Evolutionary conservation across 176 grass and related monocot species (phyloP).

Genomic region (Saccharum spontaneum): DNA sequence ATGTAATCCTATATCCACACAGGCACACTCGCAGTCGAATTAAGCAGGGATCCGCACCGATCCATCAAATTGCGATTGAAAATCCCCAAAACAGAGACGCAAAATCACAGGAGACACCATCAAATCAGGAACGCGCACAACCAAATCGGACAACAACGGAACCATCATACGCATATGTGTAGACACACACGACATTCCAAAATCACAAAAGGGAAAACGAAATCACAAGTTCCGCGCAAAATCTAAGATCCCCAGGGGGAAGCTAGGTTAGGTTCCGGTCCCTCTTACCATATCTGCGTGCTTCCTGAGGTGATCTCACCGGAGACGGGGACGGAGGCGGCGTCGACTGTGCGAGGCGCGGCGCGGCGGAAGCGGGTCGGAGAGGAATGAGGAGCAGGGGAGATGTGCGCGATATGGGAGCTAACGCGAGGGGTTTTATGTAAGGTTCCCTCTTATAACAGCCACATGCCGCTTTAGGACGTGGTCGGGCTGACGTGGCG

Average conservation of each 20-base stretch:
- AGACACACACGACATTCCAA: neutral
- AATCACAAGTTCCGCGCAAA: neutral
- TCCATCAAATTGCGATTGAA: neutral
- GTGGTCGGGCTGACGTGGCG: slow-evolving; percentile 16
- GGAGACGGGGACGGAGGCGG: neutral
- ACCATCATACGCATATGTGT: neutral
- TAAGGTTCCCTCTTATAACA: neutral
- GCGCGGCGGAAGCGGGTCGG: neutral
- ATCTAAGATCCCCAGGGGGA: neutral
- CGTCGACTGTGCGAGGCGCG: neutral
- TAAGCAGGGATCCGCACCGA: neutral
- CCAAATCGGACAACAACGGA: neutral
- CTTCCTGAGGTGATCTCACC: neutral
- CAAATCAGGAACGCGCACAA: neutral
- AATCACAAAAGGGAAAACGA: neutral
- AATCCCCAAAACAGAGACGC: neutral
- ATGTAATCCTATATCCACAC: neutral
- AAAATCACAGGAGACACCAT: neutral
- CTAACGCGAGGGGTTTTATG: neutral
- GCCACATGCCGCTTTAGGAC: neutral
- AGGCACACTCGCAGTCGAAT: neutral
- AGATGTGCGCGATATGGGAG: neutral
- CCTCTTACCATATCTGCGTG: slow-evolving; percentile 37
- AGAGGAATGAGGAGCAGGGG: neutral
- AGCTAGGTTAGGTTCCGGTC: neutral